These are phyloP conservation scores for Solanum peruvianum DNA, from an alignment of 257 asterid genomes.

Conservation along the genomic window DNA sequence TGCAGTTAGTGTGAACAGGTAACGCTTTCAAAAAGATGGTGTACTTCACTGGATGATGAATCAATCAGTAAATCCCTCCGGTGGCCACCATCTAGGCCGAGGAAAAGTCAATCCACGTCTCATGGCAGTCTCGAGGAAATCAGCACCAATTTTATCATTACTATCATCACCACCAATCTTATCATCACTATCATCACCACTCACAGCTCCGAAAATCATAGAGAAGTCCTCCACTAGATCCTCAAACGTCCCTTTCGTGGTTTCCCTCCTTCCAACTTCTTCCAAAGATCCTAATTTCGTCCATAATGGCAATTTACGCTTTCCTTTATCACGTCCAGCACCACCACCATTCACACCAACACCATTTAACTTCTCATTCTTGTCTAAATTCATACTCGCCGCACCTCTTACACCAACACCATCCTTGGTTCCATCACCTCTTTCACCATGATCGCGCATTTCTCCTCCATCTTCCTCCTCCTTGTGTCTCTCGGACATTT, in stretches of 20 bases:
- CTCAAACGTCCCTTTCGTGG: background rate
- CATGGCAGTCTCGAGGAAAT: conserved; percentile 22
- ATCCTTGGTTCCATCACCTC: background rate
- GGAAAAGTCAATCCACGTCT: conserved; percentile 21
- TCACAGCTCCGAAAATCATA: background rate
- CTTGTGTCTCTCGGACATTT: background rate
- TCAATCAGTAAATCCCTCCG: conserved; percentile 5
- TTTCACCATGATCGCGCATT: background rate
- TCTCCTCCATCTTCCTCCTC: background rate
- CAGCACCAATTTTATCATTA: conserved; percentile 5
- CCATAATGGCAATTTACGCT: conserved; percentile 21
- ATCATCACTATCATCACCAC: background rate
- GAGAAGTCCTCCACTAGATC: background rate
- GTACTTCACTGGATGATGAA: background rate
- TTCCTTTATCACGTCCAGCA: background rate
- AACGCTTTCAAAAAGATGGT: too few relatives aligned
- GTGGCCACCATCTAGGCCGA: conserved; percentile 32
- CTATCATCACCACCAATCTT: conserved; percentile 6
- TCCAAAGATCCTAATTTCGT: conserved; percentile 1
- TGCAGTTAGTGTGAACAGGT: background rate
- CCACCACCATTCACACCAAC: background rate
- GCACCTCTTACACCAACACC: background rate
- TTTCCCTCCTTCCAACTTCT: background rate
- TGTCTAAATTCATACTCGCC: background rate
- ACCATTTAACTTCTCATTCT: background rate